Evolutionary conservation across 192 early-diverging fungal genomes (phyloP).

Genomic region (Podila horticola): DNA sequence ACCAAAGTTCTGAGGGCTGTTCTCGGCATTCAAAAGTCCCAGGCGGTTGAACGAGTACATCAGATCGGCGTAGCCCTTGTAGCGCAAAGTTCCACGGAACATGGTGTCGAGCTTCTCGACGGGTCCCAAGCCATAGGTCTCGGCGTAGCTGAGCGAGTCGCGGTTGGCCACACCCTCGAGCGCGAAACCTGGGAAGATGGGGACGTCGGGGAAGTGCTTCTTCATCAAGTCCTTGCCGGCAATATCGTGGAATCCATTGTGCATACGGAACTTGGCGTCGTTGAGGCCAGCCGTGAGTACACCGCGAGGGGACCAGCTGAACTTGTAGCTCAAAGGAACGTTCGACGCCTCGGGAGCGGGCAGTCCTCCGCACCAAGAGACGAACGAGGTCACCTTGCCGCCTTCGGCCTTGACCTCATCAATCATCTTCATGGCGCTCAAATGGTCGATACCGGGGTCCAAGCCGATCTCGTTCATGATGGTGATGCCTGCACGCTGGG

Average conservation of each 20-base stretch:
- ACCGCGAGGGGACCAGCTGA: constrained; percentile 93
- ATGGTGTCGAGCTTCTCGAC: constrained; percentile 82
- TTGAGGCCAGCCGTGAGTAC: constrained; percentile 92
- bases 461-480: constrained; percentile 98
- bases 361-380: constrained; percentile 97
- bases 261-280: constrained; percentile 79
- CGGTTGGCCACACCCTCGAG: constrained; percentile 97
- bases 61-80: constrained; percentile 90
- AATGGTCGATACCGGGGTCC: constrained; percentile 98
- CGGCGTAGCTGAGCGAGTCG: constrained; percentile 89
- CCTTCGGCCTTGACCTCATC: constrained; percentile 84
- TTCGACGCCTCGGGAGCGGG: constrained; percentile 92
- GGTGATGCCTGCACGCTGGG: constrained; percentile 83
- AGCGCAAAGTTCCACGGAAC: constrained; percentile 96
- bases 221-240: constrained; percentile 74
- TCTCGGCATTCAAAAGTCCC: constrained; percentile 76
- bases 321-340: constrained; percentile 95
- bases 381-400: constrained; percentile 78
- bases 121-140: constrained; percentile 84
- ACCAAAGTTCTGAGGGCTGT: constrained; percentile 29
- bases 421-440: constrained; percentile 96
- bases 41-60: constrained; percentile 82
- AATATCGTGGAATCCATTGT: constrained; percentile 67
- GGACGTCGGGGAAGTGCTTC: constrained; percentile 75
- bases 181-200: constrained; percentile 86